phyloP scores from a whole-genome alignment of 257 asterid species.

The Jasminum sambac region DNA sequence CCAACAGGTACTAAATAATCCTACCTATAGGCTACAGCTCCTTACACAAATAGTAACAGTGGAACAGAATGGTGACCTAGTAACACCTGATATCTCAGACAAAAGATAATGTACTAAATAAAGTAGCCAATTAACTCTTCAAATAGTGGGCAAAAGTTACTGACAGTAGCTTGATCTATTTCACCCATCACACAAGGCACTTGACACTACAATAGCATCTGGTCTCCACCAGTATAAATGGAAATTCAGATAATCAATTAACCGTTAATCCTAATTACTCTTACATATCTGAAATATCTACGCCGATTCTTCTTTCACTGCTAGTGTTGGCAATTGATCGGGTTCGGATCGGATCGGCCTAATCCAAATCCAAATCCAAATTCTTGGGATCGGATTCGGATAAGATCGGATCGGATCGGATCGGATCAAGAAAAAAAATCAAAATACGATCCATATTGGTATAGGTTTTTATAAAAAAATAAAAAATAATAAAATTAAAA shows the following conservation, averaged over 20 bases:
- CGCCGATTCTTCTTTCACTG: background rate
- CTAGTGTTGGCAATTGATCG: too few species aligned
- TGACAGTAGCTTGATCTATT: background rate
- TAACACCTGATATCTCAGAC: background rate
- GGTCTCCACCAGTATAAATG: background rate
- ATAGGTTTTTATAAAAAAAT: too few species aligned
- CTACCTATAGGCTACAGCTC: background rate
- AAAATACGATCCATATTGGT: too few species aligned
- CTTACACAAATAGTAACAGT: conserved; percentile 1
- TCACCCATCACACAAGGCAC: background rate
- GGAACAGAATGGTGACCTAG: background rate
- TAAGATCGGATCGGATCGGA: too few species aligned
- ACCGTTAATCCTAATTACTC: background rate
- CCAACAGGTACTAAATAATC: background rate
- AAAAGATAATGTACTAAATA: background rate
- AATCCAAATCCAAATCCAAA: too few species aligned
- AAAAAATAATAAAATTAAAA: too few species aligned
- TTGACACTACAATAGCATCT: background rate
- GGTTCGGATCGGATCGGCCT: too few species aligned
- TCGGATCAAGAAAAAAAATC: too few species aligned
- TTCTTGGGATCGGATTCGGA: too few species aligned
- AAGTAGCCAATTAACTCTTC: background rate
- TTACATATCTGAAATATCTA: background rate
- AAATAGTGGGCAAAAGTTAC: background rate
- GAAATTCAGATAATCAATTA: background rate